Evolutionary conservation across 306 rosid species (phyloP).

Genomic region (Senna tora): DNA sequence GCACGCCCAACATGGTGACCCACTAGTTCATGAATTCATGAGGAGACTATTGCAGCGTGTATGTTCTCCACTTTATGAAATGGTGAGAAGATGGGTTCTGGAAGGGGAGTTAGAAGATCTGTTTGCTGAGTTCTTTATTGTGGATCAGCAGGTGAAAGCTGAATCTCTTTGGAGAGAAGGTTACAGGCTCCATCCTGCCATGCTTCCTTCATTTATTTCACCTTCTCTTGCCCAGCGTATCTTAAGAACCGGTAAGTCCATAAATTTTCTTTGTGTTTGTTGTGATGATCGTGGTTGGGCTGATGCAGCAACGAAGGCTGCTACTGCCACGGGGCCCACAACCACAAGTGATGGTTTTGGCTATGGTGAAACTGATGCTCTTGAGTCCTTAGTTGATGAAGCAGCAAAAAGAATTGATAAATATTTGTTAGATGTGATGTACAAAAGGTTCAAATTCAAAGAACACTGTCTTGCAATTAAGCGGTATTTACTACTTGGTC

Average conservation of each 20-base stretch:
- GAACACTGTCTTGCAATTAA: constrained; percentile 96
- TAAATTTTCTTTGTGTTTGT: constrained; percentile 90
- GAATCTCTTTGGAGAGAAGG: constrained; percentile 98
- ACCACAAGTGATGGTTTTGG: constrained; percentile 82
- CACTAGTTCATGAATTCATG: constrained; percentile 86
- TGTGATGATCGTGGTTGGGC: constrained; percentile 96
- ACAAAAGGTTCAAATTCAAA: constrained; percentile 78
- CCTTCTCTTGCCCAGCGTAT: constrained; percentile 90
- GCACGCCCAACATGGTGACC: constrained; percentile 92
- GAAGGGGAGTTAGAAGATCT: constrained; percentile 96
- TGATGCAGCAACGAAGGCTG: constrained; percentile 75
- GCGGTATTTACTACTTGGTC: constrained; percentile 83
- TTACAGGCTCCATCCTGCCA: constrained; percentile 73
- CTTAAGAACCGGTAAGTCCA: constrained; percentile 87
- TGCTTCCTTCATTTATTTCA: constrained; percentile 89
- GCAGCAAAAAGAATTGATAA: constrained; percentile 92
- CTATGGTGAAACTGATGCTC: constrained; percentile 92
- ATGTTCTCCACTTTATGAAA: constrained; percentile 89
- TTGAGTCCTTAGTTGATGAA: constrained; percentile 79
- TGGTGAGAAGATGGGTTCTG: constrained; percentile 91
- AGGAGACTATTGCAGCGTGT: constrained; percentile 69
- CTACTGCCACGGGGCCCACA: constrained; percentile 65
- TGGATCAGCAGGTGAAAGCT: constrained; percentile 88
- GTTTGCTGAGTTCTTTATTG: constrained; percentile 79
- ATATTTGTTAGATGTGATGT: constrained; percentile 83